Conservation (phyloP, 1,284 basidiomycete species). For the Xanthoconium separans region DNA sequence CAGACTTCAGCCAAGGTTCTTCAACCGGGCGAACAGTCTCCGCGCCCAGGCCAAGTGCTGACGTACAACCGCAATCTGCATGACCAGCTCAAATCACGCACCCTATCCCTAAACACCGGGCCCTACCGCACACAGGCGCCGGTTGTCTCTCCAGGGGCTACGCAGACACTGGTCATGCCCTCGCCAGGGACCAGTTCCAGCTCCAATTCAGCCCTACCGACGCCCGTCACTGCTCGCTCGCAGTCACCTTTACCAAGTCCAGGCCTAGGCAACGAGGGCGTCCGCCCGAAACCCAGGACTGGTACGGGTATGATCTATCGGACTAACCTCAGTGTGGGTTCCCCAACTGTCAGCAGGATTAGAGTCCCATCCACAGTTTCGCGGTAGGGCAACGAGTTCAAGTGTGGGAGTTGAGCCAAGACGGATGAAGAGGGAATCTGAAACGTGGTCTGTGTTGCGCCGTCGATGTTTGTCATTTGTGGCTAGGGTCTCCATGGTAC, state of each 20-base stretch:
- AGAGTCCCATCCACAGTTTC: conserved; percentile 22
- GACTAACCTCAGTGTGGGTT: conserved; percentile 28
- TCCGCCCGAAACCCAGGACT: conserved; percentile 55
- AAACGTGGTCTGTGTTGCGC: not conserved
- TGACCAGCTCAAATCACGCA: conserved; percentile 35
- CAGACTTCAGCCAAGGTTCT: conserved; percentile 12
- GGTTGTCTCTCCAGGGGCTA: conserved; percentile 14
- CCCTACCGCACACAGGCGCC: conserved; percentile 6
- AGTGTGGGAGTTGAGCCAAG: not conserved
- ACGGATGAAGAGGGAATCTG: not conserved
- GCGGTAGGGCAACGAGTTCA: conserved; percentile 11
- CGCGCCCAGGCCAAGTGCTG: conserved; percentile 32
- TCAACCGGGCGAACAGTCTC: conserved; percentile 36
- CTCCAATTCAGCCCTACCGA: conserved; percentile 15
- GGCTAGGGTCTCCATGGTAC: conserved; percentile 6
- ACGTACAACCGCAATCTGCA: conserved; percentile 41
- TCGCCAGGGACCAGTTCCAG: conserved; percentile 14
- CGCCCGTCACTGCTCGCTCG: conserved; percentile 12
- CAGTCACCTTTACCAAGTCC: conserved; percentile 27
- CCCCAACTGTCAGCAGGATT: conserved; percentile 19
- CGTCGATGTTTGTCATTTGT: conserved; percentile 10
- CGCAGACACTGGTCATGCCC: conserved; percentile 35
- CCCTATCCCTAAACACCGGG: conserved; percentile 17
- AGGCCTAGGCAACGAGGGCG: conserved; percentile 27
- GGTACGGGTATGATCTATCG: conserved; percentile 71